Conservation (phyloP, 768 basidiomycete species). For the Asterophora lycoperdoides region DNA sequence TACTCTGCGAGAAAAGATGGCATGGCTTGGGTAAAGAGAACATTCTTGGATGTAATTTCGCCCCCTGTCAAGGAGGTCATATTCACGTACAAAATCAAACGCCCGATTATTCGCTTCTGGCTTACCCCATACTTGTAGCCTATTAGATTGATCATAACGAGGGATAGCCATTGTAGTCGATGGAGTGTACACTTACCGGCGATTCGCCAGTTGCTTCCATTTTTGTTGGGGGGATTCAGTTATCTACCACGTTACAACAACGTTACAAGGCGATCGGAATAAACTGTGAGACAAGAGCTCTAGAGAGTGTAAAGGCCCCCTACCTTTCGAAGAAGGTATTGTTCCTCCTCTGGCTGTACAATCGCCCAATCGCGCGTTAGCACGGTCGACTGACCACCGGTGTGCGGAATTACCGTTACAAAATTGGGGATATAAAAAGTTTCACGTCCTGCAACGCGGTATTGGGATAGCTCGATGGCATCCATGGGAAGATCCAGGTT, state of each 20-base stretch:
- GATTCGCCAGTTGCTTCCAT: slow-evolving; percentile 74
- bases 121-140: slow-evolving; percentile 73
- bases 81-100: slow-evolving; percentile 6
- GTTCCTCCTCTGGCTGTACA: slow-evolving; percentile 60
- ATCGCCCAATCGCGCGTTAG: neutral
- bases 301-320: neutral
- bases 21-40: slow-evolving; percentile 63
- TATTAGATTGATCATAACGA: slow-evolving; percentile 22
- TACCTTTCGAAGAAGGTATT: slow-evolving; percentile 74
- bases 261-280: slow-evolving; percentile 3
- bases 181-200: slow-evolving; percentile 45
- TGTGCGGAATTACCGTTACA: slow-evolving; percentile 40
- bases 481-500: neutral
- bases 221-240: slow-evolving; percentile 70
- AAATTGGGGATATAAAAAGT: slow-evolving; percentile 77
- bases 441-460: slow-evolving; percentile 36
- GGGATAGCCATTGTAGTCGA: neutral
- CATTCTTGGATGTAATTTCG: slow-evolving; percentile 64
- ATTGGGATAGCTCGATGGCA: slow-evolving; percentile 19
- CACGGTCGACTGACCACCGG: neutral
- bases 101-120: slow-evolving; percentile 2
- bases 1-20: slow-evolving; percentile 67
- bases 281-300: slow-evolving; percentile 8
- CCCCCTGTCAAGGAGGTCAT: slow-evolving; percentile 47
- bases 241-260: slow-evolving; percentile 61